Percentiles rank a stretch among this genome's conserved stretches.
These are phyloP conservation scores for Geotrichum bryndzae DNA, from an alignment of 1,139 yeast species.

Conservation along the genomic window DNA sequence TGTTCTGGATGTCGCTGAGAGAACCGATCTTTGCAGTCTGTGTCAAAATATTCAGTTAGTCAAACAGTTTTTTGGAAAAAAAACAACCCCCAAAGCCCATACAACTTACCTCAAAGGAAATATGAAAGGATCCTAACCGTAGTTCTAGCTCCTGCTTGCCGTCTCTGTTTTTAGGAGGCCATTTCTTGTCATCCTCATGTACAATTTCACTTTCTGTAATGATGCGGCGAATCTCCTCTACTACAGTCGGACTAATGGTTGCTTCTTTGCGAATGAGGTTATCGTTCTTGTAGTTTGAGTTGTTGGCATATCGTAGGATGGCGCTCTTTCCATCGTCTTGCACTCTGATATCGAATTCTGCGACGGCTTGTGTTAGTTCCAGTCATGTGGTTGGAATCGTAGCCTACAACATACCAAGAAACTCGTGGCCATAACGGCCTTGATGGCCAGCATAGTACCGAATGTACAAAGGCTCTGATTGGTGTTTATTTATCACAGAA, in stretches of 20 bases:
- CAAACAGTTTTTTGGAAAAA: not conserved
- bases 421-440: constrained; percentile 45
- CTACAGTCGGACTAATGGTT: constrained; percentile 35
- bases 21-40: constrained; percentile 41
- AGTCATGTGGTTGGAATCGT: not conserved
- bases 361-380: not conserved
- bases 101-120: constrained; percentile 33
- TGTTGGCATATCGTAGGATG: constrained; percentile 41
- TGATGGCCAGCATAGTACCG: constrained; percentile 42
- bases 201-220: constrained; percentile 40
- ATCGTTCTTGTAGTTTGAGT: constrained; percentile 44
- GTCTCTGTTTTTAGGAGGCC: constrained; percentile 42
- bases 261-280: constrained; percentile 40
- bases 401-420: constrained; percentile 30
- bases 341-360: constrained; percentile 40
- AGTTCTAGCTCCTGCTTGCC: constrained; percentile 45
- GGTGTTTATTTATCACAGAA: not conserved
- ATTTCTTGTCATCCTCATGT: constrained; percentile 38
- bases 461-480: constrained; percentile 35
- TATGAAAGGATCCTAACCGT: constrained; percentile 37
- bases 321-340: constrained; percentile 36
- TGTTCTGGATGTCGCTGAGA: constrained; percentile 37
- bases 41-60: not conserved
- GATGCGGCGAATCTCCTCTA: constrained; percentile 36
- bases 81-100: not conserved